Evolutionary conservation across 768 basidiomycete genomes (phyloP).

Genomic region (Butyriboletus loyo): DNA sequence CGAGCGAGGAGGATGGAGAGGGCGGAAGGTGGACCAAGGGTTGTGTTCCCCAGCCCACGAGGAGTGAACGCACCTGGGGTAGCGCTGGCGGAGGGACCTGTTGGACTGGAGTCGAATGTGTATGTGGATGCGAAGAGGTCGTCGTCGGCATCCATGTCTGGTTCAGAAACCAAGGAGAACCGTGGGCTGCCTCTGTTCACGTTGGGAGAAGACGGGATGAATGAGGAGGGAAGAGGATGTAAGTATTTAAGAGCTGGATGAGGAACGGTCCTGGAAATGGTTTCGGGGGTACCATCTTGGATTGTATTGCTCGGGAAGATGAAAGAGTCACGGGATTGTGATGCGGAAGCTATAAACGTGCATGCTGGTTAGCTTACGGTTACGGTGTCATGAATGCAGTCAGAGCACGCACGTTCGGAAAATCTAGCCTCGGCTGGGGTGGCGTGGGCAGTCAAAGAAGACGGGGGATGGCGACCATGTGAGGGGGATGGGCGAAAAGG

Average conservation of each 20-base stretch:
- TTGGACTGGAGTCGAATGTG: constrained; percentile 22
- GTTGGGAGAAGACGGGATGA: constrained; percentile 20
- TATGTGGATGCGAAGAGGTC: constrained; percentile 31
- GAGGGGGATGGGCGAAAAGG: not conserved
- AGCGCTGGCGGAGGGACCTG: constrained; percentile 1
- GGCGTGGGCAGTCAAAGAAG: constrained; percentile 14
- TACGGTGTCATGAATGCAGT: constrained; percentile 6
- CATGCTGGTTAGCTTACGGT: constrained; percentile 6
- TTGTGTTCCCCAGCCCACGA: constrained; percentile 21
- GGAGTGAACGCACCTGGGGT: constrained; percentile 19
- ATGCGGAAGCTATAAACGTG: constrained; percentile 26
- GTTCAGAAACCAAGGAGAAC: constrained; percentile 21
- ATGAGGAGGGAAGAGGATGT: constrained; percentile 21
- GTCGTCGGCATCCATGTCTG: constrained; percentile 22
- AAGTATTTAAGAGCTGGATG: constrained; percentile 17
- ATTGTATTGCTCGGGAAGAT: constrained; percentile 35
- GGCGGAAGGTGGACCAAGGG: constrained; percentile 28
- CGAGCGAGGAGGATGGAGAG: constrained; percentile 37
- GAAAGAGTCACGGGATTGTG: constrained; percentile 34
- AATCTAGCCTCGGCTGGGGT: constrained; percentile 16
- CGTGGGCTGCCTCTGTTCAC: constrained; percentile 23
- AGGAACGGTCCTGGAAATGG: constrained; percentile 14
- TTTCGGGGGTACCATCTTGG: constrained; percentile 25
- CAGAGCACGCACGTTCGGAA: constrained; percentile 24
- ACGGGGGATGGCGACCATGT: not conserved